These are phyloP conservation scores for Syzygium jambos DNA, from an alignment of 345 rosid species.

Conservation along the genomic window DNA sequence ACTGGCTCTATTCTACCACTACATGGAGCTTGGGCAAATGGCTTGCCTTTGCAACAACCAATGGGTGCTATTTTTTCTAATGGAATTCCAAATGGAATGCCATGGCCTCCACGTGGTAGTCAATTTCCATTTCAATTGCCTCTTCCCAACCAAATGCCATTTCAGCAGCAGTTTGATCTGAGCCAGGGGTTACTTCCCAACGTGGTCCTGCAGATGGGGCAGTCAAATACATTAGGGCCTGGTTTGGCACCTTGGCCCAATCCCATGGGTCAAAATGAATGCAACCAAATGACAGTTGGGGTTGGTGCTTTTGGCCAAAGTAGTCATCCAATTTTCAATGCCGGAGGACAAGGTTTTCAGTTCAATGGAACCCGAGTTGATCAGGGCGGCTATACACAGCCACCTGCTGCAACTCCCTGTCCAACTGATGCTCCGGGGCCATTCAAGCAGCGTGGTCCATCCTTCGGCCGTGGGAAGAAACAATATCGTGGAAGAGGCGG, in stretches of 20 bases:
- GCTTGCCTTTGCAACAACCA: conserved; percentile 20
- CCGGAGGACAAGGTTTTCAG: not conserved
- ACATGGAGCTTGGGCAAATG: conserved; percentile 27
- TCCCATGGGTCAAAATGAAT: conserved; percentile 34
- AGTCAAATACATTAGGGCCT: conserved; percentile 27
- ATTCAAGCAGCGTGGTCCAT: not conserved
- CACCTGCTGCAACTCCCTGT: not conserved
- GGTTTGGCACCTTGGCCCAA: conserved; percentile 39
- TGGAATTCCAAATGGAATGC: conserved; percentile 37
- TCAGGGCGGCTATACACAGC: not conserved
- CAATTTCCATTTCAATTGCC: conserved; percentile 35
- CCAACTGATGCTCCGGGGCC: not conserved
- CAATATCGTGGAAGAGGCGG: not conserved
- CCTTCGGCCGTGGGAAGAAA: not conserved
- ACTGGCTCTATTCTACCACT: conserved; percentile 14
- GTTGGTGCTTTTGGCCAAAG: conserved; percentile 19
- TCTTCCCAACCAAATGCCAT: conserved; percentile 25
- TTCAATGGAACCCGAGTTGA: not conserved
- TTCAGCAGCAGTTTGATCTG: conserved; percentile 44
- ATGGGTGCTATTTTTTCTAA: conserved; percentile 14
- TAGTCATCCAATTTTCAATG: not conserved
- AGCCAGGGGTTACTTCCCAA: conserved; percentile 29
- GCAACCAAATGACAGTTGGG: conserved; percentile 37
- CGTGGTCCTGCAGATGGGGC: conserved; percentile 27
- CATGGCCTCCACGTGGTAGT: conserved; percentile 36